Percentiles rank a stretch among this genome's conserved stretches.
phyloP scores from a whole-genome alignment of 345 rosid genomes.

The Arabis hirsuta region DNA sequence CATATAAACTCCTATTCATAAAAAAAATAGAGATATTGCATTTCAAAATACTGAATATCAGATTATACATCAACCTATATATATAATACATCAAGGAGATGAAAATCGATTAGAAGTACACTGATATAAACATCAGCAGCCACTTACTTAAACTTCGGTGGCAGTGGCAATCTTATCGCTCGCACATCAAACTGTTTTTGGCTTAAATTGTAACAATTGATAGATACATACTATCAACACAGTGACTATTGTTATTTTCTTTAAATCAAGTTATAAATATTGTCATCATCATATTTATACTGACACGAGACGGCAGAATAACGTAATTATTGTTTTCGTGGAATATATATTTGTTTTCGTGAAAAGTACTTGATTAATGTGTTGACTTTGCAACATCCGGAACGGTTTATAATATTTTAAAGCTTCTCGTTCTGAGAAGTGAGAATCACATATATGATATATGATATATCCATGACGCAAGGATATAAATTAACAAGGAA shows the following conservation, averaged over 20 bases:
- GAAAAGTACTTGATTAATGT: slow-evolving; percentile 17
- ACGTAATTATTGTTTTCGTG: neutral
- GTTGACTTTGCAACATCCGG: slow-evolving; percentile 26
- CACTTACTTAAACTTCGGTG: neutral
- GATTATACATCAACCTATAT: neutral
- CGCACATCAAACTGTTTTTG: neutral
- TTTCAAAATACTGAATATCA: neutral
- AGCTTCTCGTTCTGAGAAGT: slow-evolving; percentile 13
- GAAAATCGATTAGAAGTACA: neutral
- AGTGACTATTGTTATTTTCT: neutral
- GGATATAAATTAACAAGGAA: neutral
- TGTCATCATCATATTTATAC: neutral
- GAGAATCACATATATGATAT: slow-evolving; percentile 5
- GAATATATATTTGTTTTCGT: neutral
- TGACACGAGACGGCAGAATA: slow-evolving; percentile 19
- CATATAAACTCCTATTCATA: no score
- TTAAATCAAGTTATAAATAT: neutral
- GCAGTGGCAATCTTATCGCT: neutral
- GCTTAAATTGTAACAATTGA: neutral
- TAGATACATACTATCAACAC: neutral
- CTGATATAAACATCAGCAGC: neutral
- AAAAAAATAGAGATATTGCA: neutral
- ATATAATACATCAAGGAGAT: neutral
- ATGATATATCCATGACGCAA: neutral
- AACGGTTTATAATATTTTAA: neutral